These are phyloP conservation scores for Coleophoma eucalyptorum DNA, from an alignment of 2,329 filamentous ascomycete species.

Conservation along the genomic window DNA sequence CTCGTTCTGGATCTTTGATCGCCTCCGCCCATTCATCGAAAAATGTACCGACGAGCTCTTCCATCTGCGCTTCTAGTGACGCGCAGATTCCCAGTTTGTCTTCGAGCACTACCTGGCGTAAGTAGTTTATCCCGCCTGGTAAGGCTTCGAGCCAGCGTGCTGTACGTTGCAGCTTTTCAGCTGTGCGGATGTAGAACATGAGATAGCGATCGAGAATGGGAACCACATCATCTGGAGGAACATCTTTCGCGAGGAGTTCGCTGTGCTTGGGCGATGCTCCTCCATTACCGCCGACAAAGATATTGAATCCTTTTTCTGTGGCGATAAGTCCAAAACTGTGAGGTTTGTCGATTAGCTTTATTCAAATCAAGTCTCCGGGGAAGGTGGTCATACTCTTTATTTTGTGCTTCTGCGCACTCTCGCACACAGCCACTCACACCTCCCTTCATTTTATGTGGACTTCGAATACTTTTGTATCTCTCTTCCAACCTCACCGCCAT, in stretches of 20 bases:
- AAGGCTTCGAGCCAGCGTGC: constrained; percentile 83
- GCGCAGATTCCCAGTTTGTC: constrained; percentile 84
- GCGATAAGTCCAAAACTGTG: constrained; percentile 81
- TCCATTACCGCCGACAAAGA: constrained; percentile 87
- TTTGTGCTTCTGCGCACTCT: constrained; percentile 89
- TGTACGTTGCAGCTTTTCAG: constrained; percentile 84
- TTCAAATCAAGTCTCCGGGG: neutral
- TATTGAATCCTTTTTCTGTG: constrained; percentile 89
- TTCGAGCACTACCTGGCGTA: constrained; percentile 76
- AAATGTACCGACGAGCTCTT: constrained; percentile 75
- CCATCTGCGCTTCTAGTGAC: constrained; percentile 84
- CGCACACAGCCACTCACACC: constrained; percentile 89
- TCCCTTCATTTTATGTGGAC: constrained; percentile 87
- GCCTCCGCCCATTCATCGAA: constrained; percentile 93
- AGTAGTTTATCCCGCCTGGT: constrained; percentile 79
- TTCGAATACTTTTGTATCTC: constrained; percentile 87
- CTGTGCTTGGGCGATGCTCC: constrained; percentile 81
- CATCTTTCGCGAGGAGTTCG: constrained; percentile 81
- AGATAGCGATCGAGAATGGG: constrained; percentile 85
- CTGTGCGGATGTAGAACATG: constrained; percentile 91
- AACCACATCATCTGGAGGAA: constrained; percentile 76
- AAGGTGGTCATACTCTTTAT: constrained; percentile 66
- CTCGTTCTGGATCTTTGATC: constrained; percentile 63
- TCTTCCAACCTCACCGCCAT: constrained; percentile 87
- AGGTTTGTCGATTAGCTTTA: too few species aligned